Base-by-base conservation (phyloP, 768 basidiomycete species). In the Termitomyces sp. region DNA sequence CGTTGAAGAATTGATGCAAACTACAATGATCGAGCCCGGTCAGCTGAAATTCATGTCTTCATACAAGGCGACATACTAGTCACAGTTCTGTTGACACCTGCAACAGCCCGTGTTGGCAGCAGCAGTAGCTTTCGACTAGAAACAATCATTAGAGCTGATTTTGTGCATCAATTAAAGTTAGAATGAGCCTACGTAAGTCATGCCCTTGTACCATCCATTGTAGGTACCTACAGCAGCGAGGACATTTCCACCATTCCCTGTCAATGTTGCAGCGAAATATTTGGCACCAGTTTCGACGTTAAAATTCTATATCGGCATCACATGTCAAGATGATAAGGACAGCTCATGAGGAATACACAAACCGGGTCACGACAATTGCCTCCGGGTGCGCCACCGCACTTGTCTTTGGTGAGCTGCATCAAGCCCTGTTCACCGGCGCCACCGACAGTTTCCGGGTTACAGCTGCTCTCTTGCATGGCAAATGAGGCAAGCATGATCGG, bases 391-490 rank as follows among this genome's bases (percentile, higher is more conserved):
- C 74, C 81, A 48, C 67, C 78, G 65, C 92, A 95, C 71, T 93
- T 95, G 62, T 91, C 89, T 43, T 71, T 67, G 18, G 89, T 89
- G 62, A 95, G 78, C 70, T 95, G 92, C 92, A 94, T 94, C 55
- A 94, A 73, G 35, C 91, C 93, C 67, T 91, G 87, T 70, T 94
- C 93, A 47, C 91, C 89, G 23, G 77, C 89, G 16, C 86, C 87
- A 54, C 93, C 93, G 48, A 84, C 77, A 6, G 81, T 82, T 16
- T 72, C 59, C 2, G 86, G 80, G 63, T 88, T 85, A 78, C 93
- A 96, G 41, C 72, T 70, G 57, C 76, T 79, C 70, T 96, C 95
- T 70, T 95, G 93, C 87, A 96, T 88, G 35, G 93, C 92, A 64
- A 96, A 88, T 0, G 92, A 81, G 2, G 93, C 93, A 40, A 95